Evolutionary conservation across 139 green algal species (phyloP).

Genomic region (Tetraselmis striata): DNA sequence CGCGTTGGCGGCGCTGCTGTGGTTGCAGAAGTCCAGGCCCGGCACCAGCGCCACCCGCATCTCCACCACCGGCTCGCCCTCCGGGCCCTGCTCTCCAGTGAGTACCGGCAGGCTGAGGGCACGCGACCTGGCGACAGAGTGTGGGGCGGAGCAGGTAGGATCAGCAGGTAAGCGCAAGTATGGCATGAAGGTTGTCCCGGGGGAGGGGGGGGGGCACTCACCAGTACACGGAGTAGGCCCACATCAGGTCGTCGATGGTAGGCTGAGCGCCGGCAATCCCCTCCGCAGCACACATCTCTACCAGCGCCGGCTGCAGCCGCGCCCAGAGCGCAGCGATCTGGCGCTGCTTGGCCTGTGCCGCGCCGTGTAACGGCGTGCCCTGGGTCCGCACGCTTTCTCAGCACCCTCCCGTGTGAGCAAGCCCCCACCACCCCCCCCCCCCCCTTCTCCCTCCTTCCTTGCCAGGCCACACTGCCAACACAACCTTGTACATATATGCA

Average conservation of each 20-base stretch:
- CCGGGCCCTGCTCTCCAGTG: background rate
- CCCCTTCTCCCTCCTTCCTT: too few relatives aligned
- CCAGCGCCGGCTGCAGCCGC: background rate
- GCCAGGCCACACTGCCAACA: too few relatives aligned
- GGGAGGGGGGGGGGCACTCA: slow-evolving; percentile 16
- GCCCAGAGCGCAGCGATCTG: background rate
- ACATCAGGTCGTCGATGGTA: slow-evolving; percentile 59
- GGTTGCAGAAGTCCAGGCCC: slow-evolving; percentile 84
- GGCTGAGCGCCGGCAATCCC: slow-evolving; percentile 11
- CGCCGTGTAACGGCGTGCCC: background rate
- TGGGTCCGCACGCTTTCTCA: background rate
- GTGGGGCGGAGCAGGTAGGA: background rate
- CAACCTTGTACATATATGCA: too few relatives aligned
- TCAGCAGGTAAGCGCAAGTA: background rate
- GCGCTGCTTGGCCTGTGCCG: background rate
- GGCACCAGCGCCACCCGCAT: slow-evolving; percentile 57
- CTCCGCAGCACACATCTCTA: background rate
- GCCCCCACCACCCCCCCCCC: too few relatives aligned
- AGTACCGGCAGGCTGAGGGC: slow-evolving; percentile 41
- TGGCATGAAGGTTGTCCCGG: slow-evolving; percentile 4
- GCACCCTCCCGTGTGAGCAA: too few relatives aligned
- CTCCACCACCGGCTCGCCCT: background rate
- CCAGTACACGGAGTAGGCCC: slow-evolving; percentile 53
- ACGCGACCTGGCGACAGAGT: slow-evolving; percentile 44
- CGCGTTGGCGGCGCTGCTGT: slow-evolving; percentile 33